Evolutionary conservation across 768 basidiomycete species (phyloP).

Genomic region (Chlorophyllum brunneum): DNA sequence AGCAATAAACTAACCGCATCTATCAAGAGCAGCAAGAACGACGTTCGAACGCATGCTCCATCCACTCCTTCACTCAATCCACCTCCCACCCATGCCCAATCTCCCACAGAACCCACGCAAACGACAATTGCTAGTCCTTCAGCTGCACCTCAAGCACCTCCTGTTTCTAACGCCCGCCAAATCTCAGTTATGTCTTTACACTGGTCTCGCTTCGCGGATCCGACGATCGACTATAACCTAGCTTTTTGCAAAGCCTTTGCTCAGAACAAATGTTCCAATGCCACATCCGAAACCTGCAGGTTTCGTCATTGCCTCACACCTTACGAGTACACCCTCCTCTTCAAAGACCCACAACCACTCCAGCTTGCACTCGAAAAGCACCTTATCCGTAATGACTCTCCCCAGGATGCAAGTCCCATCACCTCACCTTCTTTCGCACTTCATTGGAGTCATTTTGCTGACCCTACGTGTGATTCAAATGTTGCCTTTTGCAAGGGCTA

Average conservation of each 20-base stretch:
- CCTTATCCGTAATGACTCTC: constrained; percentile 11
- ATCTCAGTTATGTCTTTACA: constrained; percentile 18
- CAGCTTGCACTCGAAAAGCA: constrained; percentile 2
- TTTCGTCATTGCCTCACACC: constrained; percentile 37
- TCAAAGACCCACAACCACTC: constrained; percentile 33
- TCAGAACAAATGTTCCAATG: constrained; percentile 30
- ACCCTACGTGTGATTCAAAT: constrained; percentile 29
- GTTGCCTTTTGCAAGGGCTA: constrained; percentile 37
- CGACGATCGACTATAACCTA: constrained; percentile 24
- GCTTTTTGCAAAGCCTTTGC: constrained; percentile 40
- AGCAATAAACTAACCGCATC: not conserved
- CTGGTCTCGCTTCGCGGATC: constrained; percentile 43
- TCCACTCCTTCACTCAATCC: not conserved
- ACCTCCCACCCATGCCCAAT: not conserved
- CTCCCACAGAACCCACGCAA: not conserved
- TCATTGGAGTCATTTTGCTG: constrained; percentile 43
- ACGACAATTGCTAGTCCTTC: not conserved
- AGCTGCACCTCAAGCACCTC: not conserved
- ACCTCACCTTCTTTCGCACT: constrained; percentile 17
- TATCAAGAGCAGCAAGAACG: not conserved
- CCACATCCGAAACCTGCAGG: constrained; percentile 22
- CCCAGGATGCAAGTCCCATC: not conserved
- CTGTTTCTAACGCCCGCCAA: not conserved
- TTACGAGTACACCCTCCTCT: constrained; percentile 35
- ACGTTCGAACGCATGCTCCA: not conserved